These are phyloP conservation scores for Paecilomyces formosus DNA, from an alignment of 2,329 filamentous ascomycete species.

Conservation along the genomic window DNA sequence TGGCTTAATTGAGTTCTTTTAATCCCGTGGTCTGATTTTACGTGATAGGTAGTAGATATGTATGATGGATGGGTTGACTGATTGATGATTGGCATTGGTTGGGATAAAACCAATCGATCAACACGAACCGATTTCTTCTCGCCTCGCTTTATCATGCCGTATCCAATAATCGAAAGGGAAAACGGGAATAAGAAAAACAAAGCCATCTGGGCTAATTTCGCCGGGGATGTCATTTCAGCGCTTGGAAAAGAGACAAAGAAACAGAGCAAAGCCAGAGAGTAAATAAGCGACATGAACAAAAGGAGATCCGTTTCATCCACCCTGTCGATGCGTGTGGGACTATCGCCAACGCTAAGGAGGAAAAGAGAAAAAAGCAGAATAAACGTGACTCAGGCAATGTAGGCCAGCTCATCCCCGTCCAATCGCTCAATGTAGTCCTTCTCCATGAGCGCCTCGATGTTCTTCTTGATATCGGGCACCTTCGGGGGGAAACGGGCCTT, in stretches of 20 bases:
- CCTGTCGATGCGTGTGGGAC: background rate
- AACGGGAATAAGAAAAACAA: background rate
- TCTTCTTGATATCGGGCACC: conserved; percentile 96
- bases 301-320: background rate
- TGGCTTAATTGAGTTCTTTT: background rate
- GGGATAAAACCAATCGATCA: background rate
- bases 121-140: background rate
- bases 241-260: background rate
- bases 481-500: conserved; percentile 88
- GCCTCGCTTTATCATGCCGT: background rate
- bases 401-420: conserved; percentile 89
- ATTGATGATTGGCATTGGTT: background rate
- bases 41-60: background rate
- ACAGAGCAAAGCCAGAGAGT: background rate
- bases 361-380: background rate
- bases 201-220: background rate
- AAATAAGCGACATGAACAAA: background rate
- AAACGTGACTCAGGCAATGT: conserved; percentile 65
- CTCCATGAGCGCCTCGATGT: conserved; percentile 95
- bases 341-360: background rate
- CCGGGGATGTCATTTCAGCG: background rate
- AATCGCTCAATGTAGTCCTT: conserved; percentile 97
- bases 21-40: background rate
- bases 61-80: background rate
- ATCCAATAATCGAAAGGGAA: background rate